These are phyloP conservation scores for Clavulina sp. DNA, from an alignment of 768 basidiomycete genomes.

Conservation along the genomic window DNA sequence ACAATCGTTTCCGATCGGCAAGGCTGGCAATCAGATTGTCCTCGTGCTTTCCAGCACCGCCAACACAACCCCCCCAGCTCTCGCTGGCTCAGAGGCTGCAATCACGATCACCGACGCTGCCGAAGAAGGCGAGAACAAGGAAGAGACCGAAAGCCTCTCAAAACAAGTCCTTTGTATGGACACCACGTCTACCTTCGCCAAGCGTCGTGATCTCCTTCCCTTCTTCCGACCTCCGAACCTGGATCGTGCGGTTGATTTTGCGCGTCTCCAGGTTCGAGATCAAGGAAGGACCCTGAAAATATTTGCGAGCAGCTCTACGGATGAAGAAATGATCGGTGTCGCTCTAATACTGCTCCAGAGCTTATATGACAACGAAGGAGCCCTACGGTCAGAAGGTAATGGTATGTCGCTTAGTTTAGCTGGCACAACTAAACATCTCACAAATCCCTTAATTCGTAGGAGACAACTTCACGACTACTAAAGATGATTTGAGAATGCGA, in stretches of 20 bases:
- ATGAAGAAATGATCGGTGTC: conserved; percentile 25
- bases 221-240: too few species aligned
- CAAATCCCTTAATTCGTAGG: background rate
- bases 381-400: background rate
- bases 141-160: background rate
- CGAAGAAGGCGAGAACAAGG: background rate
- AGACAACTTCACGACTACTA: conserved; percentile 22
- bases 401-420: background rate
- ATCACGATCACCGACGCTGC: too few species aligned
- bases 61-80: conserved; percentile 1
- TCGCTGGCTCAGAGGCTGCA: background rate
- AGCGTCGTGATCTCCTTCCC: too few species aligned
- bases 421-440: background rate
- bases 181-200: background rate
- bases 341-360: conserved; percentile 37
- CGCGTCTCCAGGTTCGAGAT: background rate
- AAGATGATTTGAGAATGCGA: conserved; percentile 48
- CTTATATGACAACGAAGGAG: conserved; percentile 41
- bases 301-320: too few species aligned
- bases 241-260: too few species aligned
- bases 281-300: conserved; percentile 1
- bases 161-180: background rate
- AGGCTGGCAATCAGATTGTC: conserved; percentile 12
- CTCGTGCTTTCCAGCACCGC: conserved; percentile 2
- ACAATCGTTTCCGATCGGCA: background rate